Base-by-base conservation (phyloP, 225 moss, liverwort and hornwort genomes). In the Lunularia cruciata region DNA sequence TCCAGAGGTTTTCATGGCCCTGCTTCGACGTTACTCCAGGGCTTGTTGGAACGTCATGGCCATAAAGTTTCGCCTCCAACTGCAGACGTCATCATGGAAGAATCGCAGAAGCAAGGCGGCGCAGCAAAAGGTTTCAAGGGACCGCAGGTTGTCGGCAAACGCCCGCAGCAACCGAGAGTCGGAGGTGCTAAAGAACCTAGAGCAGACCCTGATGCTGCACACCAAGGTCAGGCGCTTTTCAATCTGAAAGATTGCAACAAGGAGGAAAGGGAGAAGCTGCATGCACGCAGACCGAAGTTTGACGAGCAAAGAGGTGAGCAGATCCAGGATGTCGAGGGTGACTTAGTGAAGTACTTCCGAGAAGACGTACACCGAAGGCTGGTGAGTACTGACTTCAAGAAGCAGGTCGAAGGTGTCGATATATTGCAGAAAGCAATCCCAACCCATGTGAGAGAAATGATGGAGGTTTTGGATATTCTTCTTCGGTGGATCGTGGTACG, bases 351-450 rank as follows among this genome's bases (percentile, higher is more conserved):
- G 60, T 88, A 86, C 48, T 91, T 93, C 67, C 85, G 89, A 40
- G 92, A 92, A 73, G 96, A 92, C 53, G 69, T 96, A n/a, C 87
- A 92, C 61, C 84, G 83, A 70, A 85, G 82, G 63, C 86, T 98
- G 0, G 27, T 92, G 47, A 98, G 96, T 77, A 80, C 87, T 18
- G 96, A 98, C 66, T 98, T 92, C 31, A 89, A 89, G 72, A 98
- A 92, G 80, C 90, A 89, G 72, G 87, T 98, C 45, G 92, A 91
- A 63, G 96, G 96, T 26, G 83, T 98, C 47, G 92, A 98, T 60
- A 74, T 98, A 47, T 86, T 92, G 68, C 90, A 92, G 72, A 98
- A 85, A 87, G 83, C 92, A 58, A 84, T 92, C 62, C 76, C 87
- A 3, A 72, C 72, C 67, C 89, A 88, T 57, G 71, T 82, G 25